phyloP scores from a whole-genome alignment of 768 basidiomycete genomes.

The Pleurotus eryngii region DNA sequence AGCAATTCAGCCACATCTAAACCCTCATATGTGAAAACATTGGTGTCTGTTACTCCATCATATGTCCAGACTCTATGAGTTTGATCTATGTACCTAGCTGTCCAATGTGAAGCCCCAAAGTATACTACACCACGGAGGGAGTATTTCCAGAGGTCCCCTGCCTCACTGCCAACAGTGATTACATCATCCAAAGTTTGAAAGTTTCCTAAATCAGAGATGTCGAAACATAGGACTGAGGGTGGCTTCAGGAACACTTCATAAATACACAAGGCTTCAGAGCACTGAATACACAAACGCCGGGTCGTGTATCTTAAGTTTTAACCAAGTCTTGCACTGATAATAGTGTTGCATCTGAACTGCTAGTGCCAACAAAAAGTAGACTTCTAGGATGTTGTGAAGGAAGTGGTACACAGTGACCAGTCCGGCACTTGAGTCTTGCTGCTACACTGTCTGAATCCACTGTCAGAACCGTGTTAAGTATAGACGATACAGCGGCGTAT shows the following conservation, averaged over 20 bases:
- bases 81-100: not conserved
- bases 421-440: too few species aligned
- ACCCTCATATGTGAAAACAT: too few species aligned
- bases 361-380: not conserved
- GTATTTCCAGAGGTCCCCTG: not conserved
- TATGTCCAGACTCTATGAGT: not conserved
- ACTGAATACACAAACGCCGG: not conserved
- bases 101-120: not conserved
- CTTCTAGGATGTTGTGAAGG: not conserved
- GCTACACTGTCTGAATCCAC: too few species aligned
- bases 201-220: not conserved
- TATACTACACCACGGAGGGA: not conserved
- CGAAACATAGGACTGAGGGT: not conserved
- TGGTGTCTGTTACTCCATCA: slow-evolving; percentile 1
- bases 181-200: not conserved
- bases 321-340: not conserved
- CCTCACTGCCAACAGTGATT: not conserved
- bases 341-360: not conserved
- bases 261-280: not conserved
- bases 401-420: not conserved
- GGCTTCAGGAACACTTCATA: not conserved
- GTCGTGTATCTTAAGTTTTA: not conserved
- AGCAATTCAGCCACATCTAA: too few species aligned
- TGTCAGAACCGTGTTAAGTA: too few species aligned
- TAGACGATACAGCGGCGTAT: too few species aligned